Evolutionary conservation across 225 moss, liverwort and hornwort species (phyloP), one percentile per base, ranked within the genome.

Genomic region (Straminergon stramineum): DNA sequence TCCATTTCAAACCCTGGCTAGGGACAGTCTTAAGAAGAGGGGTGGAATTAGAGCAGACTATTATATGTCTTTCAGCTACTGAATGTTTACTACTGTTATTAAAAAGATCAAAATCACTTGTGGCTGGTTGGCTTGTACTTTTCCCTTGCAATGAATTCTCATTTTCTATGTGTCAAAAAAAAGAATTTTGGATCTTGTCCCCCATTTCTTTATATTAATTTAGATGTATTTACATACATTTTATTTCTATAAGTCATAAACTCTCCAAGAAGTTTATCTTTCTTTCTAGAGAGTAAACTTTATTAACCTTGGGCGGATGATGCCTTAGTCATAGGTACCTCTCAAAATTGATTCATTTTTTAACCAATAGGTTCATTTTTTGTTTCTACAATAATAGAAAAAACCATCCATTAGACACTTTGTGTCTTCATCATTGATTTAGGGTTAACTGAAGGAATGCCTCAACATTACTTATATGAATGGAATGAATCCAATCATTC

Each of bases 231-330:
- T 21, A 13, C 34, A 8, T 8, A 3, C 1, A 0, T 53, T 52
- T 34, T 34, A 32, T 77, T 21, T 53, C 4, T 21, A 0, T 8
- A 53, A 20, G 5, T 53, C 6, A 22, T 9, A 35, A 77, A 53
- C 1, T 53, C 9, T 22, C 22, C n/a, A n/a, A n/a, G 22, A 77
- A 77, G 35, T 8, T 77, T n/a, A 35, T 23, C 4, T 77, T 53
- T 35, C 5, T 35, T 35, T 23, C 0, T 14, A 6, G 6, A 53
- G 8, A 35, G 2, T 53, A 15, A 15, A 22, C 23, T 23, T 55
- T 13, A 77, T 75, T 20, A 20, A 20, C 0, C 13, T 0, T 31
- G 0, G 19, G 32, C 31, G 18, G 31, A 75, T 1, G 1, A 0
- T 75, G 51, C 31, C 19, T 18, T 1, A 3, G 2, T 18, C 3